These are phyloP conservation scores for Monosporascus sp. DNA, from an alignment of 2,329 filamentous ascomycete genomes.

Conservation along the genomic window DNA sequence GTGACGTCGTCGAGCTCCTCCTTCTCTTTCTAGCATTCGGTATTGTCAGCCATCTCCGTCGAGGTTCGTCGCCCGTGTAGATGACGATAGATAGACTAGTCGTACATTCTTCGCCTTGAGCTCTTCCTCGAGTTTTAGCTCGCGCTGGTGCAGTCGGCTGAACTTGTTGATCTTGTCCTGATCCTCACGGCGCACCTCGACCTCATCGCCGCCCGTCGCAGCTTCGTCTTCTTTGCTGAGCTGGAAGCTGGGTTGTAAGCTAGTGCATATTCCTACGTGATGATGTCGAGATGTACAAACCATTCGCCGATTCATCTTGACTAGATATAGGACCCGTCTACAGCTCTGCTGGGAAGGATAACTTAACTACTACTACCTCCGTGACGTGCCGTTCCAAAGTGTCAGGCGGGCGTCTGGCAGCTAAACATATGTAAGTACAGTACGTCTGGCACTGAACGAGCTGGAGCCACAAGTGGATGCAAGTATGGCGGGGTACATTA, in stretches of 20 bases:
- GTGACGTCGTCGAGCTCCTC: constrained; percentile 94
- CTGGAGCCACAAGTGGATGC: too few relatives aligned
- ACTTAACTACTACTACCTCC: too few relatives aligned
- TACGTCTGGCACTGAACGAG: too few relatives aligned
- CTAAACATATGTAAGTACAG: too few relatives aligned
- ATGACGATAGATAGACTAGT: constrained; percentile 1
- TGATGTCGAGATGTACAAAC: constrained; percentile 12
- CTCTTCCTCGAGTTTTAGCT: constrained; percentile 73
- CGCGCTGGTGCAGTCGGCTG: constrained; percentile 86
- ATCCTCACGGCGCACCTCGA: constrained; percentile 91
- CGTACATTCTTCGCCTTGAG: constrained; percentile 72
- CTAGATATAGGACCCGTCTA: neutral
- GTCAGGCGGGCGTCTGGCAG: too few relatives aligned
- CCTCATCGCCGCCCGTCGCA: constrained; percentile 61
- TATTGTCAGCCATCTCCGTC: constrained; percentile 14
- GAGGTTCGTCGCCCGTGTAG: neutral
- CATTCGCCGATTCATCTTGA: constrained; percentile 31
- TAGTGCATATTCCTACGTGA: neutral
- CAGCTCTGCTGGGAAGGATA: too few relatives aligned
- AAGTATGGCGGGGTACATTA: too few relatives aligned
- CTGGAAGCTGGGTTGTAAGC: constrained; percentile 40
- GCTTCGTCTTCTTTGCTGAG: constrained; percentile 92
- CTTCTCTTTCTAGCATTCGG: constrained; percentile 76
- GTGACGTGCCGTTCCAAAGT: too few relatives aligned
- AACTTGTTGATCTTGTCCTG: constrained; percentile 99